phyloP scores from a whole-genome alignment of 257 asterid species.

The Solanum arcanum region DNA sequence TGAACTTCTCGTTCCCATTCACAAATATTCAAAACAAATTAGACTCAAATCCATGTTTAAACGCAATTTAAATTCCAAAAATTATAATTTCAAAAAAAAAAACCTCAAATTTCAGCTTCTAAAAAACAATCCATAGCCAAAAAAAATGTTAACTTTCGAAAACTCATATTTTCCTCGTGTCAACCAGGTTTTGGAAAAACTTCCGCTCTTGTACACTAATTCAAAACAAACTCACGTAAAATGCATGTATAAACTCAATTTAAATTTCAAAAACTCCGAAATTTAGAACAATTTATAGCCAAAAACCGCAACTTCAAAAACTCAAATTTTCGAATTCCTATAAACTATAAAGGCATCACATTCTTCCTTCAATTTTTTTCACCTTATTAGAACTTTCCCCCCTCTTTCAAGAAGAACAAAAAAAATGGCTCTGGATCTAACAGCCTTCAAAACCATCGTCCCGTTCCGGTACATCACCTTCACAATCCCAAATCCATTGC shows the following conservation, averaged over 20 bases:
- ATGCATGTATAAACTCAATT: background rate
- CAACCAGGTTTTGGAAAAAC: background rate
- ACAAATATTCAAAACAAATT: background rate
- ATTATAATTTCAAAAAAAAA: too few relatives aligned
- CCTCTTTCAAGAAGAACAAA: background rate
- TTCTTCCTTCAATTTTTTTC: background rate
- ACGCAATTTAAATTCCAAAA: too few relatives aligned
- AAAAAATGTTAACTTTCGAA: background rate
- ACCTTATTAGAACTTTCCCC: background rate
- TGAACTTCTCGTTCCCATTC: background rate
- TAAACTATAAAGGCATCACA: background rate
- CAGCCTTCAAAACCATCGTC: conserved; percentile 38
- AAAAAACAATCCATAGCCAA: background rate
- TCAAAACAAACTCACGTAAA: too few relatives aligned
- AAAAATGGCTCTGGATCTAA: conserved; percentile 35
- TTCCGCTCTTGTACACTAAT: background rate
- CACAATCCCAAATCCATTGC: conserved; percentile 37
- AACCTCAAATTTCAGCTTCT: background rate
- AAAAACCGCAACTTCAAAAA: background rate
- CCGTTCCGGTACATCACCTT: conserved; percentile 71
- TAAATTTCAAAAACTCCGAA: too few relatives aligned
- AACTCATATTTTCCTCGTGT: background rate
- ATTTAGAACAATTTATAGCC: background rate
- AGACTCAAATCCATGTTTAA: background rate
- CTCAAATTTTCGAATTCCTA: background rate